phyloP scores from a whole-genome alignment of 768 basidiomycete species.

The Lentinula guzmanii region DNA sequence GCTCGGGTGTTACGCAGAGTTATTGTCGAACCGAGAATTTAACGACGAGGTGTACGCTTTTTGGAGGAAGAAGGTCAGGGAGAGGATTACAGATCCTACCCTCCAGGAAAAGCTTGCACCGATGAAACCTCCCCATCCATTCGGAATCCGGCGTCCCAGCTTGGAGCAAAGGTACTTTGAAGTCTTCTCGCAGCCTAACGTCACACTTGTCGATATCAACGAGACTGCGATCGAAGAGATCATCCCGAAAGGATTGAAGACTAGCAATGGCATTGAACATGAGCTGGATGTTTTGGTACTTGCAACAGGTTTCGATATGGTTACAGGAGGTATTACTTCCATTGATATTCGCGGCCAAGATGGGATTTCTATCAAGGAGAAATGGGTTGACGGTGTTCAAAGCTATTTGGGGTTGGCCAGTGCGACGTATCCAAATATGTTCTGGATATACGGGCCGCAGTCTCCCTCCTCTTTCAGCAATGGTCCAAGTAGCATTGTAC shows the following conservation, averaged over 20 bases:
- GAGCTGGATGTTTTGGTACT: not conserved
- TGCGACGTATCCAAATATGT: conserved; percentile 12
- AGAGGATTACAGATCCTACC: not conserved
- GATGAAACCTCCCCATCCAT: conserved; percentile 1
- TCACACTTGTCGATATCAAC: conserved; percentile 1
- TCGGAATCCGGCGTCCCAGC: not conserved
- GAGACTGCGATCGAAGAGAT: not conserved
- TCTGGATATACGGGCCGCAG: conserved; percentile 12
- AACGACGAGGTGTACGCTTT: conserved; percentile 6
- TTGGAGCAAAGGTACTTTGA: conserved; percentile 5
- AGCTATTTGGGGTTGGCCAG: conserved; percentile 12
- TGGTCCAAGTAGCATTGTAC: conserved; percentile 10
- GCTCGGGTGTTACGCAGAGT: conserved; percentile 4
- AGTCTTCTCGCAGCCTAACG: conserved; percentile 2
- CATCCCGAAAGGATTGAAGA: not conserved
- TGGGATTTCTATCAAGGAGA: not conserved
- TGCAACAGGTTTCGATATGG: no score
- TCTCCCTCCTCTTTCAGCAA: conserved; percentile 11
- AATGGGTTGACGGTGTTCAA: conserved; percentile 3
- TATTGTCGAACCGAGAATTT: not conserved
- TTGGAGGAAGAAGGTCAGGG: conserved; percentile 4
- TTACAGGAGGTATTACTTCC: no score
- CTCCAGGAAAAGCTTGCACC: conserved; percentile 6
- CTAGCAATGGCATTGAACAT: conserved; percentile 3
- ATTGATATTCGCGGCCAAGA: conserved; percentile 4